Base-by-base conservation (phyloP, 768 basidiomycete species). In the Sporobolomyces pararoseus region DNA sequence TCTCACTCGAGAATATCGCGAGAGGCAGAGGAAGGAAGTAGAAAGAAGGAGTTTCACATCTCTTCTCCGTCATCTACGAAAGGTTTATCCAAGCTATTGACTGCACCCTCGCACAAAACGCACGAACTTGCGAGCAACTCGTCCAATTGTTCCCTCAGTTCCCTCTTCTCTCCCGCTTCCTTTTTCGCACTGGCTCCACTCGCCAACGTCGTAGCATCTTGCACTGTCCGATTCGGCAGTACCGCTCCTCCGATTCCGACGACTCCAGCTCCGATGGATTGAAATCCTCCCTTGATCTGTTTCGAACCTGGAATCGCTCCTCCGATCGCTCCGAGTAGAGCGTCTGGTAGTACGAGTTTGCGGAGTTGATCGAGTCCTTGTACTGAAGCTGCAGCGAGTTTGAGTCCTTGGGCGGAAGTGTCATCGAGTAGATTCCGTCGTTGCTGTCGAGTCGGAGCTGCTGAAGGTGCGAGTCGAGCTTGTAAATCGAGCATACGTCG, bases 331-430 rank as follows among this genome's bases (percentile, higher is more conserved):
- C 86, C 85, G 34, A 91, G 93, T 19, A 98, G 84, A 4, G 92
- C 89, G 76, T 98, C 96, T 17, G 96, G 96, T 12, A 97, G 81
- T 76, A 99, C 95, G 59, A 98, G 82, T 78, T 97, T 93, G 50
- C 93, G 85, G 61, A 99, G 80, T 65, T 86, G 85, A 79, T 97
- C 95, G 60, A 77, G 68, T 1, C 73, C 75, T 46, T 76, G 77
- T 4, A 75, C 76, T n/a, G 70, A 68, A 12, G 73, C 75, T 10
- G 66, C 70, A 17, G 77, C 75, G 55, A 76, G 66, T 61, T 76
- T 76, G 70, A 69, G 73, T 14, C 76, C 72, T 12, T 64, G 65
- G 27, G 63, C 49, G 1, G 67, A 42, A 7, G 72, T 51, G 31
- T 72, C 65, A 39, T 69, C 57, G 52, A 65, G 66, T 32, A 76